Base-by-base conservation (phyloP, 2,329 filamentous ascomycete genomes). In the Dactylellina sp. region DNA sequence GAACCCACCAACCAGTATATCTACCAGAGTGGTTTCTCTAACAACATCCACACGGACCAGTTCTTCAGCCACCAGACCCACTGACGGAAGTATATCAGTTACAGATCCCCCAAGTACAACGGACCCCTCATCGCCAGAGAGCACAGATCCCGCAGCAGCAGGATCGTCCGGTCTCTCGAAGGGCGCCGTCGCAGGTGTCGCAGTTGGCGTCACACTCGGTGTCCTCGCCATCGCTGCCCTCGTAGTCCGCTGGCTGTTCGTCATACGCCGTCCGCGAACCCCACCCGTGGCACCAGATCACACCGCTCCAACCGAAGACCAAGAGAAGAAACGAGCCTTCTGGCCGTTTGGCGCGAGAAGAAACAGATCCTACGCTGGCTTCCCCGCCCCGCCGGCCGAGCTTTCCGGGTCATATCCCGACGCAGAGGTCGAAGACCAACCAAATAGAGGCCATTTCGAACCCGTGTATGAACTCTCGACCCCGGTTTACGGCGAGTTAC, bases 161-260 rank as follows among this genome's bases (percentile, higher is more conserved):
- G 16, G 53, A 4, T 22, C 52, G n/a, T 37, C 24, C 7, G 52
- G 52, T n/a, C 59, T 72, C 24, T 72, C 68, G 1, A 37, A 57
- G 20, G 68, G 68, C 39, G 68, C 68, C 32, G 47, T 55, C 42
- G 60, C 60, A 12, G 68, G 68, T 6, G 64, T 72, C 25, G 68
- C 68, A n/a, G 61, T 72, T n/a, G 68, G 68, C 16, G 42, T 49
- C 16, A 57, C 65, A 12, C 20, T 71, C 35, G 44, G 2, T 11
- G 66, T 50, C 18, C 11, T 72, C 1, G 7, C 47, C 12, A 18
- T 65, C 35, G 46, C 25, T 12, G 60, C 37, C 5, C 11, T 56
- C 2, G 9, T 65, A n/a, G 24, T 61, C 44, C 47, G 55, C 47
- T 46, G 40, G 39, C 40, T 61, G 16, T 42, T 59, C 49, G 28